Percentiles rank a stretch among this genome's conserved stretches.
Evolutionary conservation across 2,329 filamentous ascomycete species (phyloP).

Genomic region (Hypoxylon sp.): DNA sequence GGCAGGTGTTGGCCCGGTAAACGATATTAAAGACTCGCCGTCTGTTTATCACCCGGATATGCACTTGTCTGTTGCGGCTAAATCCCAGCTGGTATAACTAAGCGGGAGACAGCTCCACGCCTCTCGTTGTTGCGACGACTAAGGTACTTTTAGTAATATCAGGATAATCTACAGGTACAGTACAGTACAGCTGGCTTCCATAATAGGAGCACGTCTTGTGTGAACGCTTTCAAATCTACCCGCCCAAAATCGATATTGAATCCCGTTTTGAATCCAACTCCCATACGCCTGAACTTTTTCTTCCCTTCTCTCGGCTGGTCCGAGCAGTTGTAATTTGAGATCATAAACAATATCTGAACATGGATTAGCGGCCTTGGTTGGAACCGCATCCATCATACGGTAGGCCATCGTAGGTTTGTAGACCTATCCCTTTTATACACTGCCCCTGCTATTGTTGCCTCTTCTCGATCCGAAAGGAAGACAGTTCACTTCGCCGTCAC

Average conservation of each 20-base stretch:
- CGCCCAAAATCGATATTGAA: slow-evolving; percentile 8
- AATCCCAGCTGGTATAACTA: slow-evolving; percentile 26
- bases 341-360: background rate
- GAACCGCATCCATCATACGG: slow-evolving; percentile 2
- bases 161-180: slow-evolving; percentile 27
- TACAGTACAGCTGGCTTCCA: no score
- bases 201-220: slow-evolving; percentile 3
- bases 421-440: slow-evolving; percentile 48
- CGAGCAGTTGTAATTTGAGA: background rate
- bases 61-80: slow-evolving; percentile 32
- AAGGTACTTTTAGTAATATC: slow-evolving; percentile 18
- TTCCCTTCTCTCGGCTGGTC: no score
- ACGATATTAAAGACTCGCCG: slow-evolving; percentile 30
- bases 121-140: slow-evolving; percentile 18
- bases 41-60: slow-evolving; percentile 34
- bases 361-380: slow-evolving; percentile 1
- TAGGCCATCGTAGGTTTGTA: background rate
- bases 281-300: slow-evolving; percentile 8
- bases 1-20: slow-evolving; percentile 28
- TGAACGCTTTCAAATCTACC: slow-evolving; percentile 25
- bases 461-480: slow-evolving; percentile 53
- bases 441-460: slow-evolving; percentile 55
- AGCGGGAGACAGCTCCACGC: slow-evolving; percentile 17
- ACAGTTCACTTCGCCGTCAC: slow-evolving; percentile 56
- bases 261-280: background rate